These are phyloP conservation scores for Trypanosoma scelopori DNA, from an alignment of 208 protist genomes.

Conservation along the genomic window DNA sequence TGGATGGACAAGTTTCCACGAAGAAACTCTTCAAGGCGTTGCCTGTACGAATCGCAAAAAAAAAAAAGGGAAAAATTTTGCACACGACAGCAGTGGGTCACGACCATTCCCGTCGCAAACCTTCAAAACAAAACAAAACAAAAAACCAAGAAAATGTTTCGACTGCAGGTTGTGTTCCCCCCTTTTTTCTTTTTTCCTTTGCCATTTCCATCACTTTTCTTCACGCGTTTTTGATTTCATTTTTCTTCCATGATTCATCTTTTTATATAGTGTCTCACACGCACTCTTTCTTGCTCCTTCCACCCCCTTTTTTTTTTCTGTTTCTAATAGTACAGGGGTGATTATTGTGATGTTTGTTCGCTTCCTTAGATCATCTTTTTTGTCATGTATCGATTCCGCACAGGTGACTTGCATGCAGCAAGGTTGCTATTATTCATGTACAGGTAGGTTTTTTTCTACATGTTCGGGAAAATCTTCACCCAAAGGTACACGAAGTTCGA, in stretches of 20 bases:
- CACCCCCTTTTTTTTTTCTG: neutral
- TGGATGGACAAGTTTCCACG: too few species aligned
- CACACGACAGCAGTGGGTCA: too few species aligned
- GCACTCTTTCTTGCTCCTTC: slow-evolving; percentile 10
- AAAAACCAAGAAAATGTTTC: too few species aligned
- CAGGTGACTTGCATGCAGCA: neutral
- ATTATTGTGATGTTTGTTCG: neutral
- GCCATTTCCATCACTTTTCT: slow-evolving; percentile 10
- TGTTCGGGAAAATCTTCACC: neutral
- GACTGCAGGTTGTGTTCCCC: too few species aligned
- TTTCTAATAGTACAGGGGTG: neutral
- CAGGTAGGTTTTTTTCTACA: slow-evolving; percentile 13
- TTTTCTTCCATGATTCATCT: slow-evolving; percentile 4
- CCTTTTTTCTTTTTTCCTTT: slow-evolving; percentile 28
- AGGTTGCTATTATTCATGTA: neutral
- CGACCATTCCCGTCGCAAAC: too few species aligned
- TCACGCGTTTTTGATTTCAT: slow-evolving; percentile 6
- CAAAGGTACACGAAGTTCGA: neutral
- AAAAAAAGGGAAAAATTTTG: too few species aligned
- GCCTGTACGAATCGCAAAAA: too few species aligned
- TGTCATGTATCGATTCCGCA: neutral
- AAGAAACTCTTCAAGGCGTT: too few species aligned
- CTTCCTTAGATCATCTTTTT: slow-evolving; percentile 4
- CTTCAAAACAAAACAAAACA: too few species aligned
- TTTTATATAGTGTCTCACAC: slow-evolving; percentile 9